Evolutionary conservation across 1,139 yeast species (phyloP).

Genomic region (Arxiozyma telluris): DNA sequence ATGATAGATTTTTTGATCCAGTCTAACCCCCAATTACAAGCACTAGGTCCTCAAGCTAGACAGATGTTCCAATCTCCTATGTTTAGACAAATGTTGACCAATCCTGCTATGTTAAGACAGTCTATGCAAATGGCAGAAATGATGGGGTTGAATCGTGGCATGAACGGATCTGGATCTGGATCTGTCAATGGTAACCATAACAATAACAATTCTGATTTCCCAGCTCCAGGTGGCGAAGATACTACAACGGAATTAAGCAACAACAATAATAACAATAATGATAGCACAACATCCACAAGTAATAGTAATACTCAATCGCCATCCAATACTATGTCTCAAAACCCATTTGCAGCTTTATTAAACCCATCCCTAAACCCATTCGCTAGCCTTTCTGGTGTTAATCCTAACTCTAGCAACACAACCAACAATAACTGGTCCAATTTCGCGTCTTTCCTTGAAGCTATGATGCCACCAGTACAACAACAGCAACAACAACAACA

Average conservation of each 20-base stretch:
- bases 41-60: slow-evolving; percentile 85
- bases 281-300: slow-evolving; percentile 8
- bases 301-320: slow-evolving; percentile 13
- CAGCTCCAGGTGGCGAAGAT: slow-evolving; percentile 5
- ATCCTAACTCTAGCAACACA: not conserved
- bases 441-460: slow-evolving; percentile 32
- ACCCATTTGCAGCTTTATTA: slow-evolving; percentile 47
- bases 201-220: not conserved
- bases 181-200: too few relatives aligned
- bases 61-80: slow-evolving; percentile 77
- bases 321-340: slow-evolving; percentile 23
- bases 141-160: slow-evolving; percentile 32
- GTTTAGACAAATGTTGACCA: slow-evolving; percentile 75
- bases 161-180: slow-evolving; percentile 33
- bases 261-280: slow-evolving; percentile 7
- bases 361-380: slow-evolving; percentile 38
- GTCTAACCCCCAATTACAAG: slow-evolving; percentile 74
- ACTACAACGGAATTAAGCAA: slow-evolving; percentile 1
- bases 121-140: slow-evolving; percentile 66
- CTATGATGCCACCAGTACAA: slow-evolving; percentile 34
- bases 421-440: not conserved
- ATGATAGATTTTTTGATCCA: slow-evolving; percentile 77
- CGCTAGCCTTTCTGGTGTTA: slow-evolving; percentile 3
- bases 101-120: slow-evolving; percentile 77
- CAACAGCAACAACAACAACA: slow-evolving; percentile 28